A percentile compares a stretch with the other conserved stretches of the same genome.
phyloP scores from a whole-genome alignment of 192 early-diverging fungal species.

The Jimgerdemannia flammicorona region DNA sequence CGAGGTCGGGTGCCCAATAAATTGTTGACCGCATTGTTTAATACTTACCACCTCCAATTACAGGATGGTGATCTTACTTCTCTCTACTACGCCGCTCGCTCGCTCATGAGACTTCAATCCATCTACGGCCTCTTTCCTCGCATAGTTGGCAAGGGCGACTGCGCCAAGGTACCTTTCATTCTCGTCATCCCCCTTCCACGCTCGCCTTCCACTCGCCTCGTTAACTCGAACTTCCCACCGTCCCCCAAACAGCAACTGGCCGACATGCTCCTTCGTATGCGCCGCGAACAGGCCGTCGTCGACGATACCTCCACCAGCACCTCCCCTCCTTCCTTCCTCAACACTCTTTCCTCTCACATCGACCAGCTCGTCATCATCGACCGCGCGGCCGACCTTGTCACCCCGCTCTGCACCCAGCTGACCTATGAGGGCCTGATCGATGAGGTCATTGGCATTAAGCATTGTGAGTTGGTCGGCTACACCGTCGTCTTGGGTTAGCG shows the following conservation, averaged over 20 bases:
- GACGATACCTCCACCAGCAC: slow-evolving; percentile 36
- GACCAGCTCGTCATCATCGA: slow-evolving; percentile 91
- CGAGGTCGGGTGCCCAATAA: too few relatives aligned
- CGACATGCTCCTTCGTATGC: slow-evolving; percentile 81
- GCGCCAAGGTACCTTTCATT: slow-evolving; percentile 52
- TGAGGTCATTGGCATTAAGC: slow-evolving; percentile 83
- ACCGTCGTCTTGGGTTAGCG: not conserved
- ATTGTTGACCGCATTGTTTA: not conserved
- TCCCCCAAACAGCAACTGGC: slow-evolving; percentile 41
- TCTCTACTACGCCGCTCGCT: slow-evolving; percentile 69
- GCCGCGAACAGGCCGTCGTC: slow-evolving; percentile 66
- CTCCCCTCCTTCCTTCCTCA: slow-evolving; percentile 10
- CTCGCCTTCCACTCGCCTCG: not conserved
- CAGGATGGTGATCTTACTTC: slow-evolving; percentile 75
- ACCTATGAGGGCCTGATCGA: slow-evolving; percentile 98
- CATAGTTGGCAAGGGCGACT: slow-evolving; percentile 87
- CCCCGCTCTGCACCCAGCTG: slow-evolving; percentile 90
- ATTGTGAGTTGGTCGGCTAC: slow-evolving; percentile 41
- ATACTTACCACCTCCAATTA: not conserved
- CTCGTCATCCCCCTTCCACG: not conserved
- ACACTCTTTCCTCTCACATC: slow-evolving; percentile 59
- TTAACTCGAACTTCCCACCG: too few relatives aligned
- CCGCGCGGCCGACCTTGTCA: slow-evolving; percentile 84
- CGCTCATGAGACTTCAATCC: slow-evolving; percentile 87
- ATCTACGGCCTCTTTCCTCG: slow-evolving; percentile 88